Evolutionary conservation across 2,329 filamentous ascomycete species (phyloP).

Genomic region (Cladophialophora immunda): DNA sequence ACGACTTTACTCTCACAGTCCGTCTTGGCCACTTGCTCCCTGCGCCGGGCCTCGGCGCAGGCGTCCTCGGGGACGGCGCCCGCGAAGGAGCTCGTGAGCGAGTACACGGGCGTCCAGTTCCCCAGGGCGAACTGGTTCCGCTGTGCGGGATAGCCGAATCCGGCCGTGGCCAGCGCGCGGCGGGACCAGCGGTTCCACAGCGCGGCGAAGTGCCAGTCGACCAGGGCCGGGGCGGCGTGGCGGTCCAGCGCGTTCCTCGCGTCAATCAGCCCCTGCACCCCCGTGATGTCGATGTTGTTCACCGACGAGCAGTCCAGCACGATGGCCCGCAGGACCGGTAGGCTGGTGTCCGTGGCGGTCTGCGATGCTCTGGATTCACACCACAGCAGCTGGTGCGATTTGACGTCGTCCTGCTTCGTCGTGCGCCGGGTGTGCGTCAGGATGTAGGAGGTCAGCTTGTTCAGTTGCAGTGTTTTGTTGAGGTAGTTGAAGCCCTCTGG

Average conservation of each 20-base stretch:
- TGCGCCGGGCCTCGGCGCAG: neutral
- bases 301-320: slow-evolving; percentile 66
- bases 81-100: neutral
- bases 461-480: slow-evolving; percentile 62
- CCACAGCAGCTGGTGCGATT: slow-evolving; percentile 55
- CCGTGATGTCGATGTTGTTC: slow-evolving; percentile 65
- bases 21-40: neutral
- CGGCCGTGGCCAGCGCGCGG: slow-evolving; percentile 63
- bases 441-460: slow-evolving; percentile 58
- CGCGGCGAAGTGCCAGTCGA: slow-evolving; percentile 59
- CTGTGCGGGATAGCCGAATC: slow-evolving; percentile 57
- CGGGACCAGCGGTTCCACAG: slow-evolving; percentile 66
- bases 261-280: slow-evolving; percentile 64
- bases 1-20: neutral
- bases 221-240: slow-evolving; percentile 52
- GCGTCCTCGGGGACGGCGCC: neutral
- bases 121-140: neutral
- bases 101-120: neutral
- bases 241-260: slow-evolving; percentile 63
- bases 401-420: neutral
- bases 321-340: slow-evolving; percentile 62
- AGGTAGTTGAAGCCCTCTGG: slow-evolving; percentile 66
- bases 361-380: slow-evolving; percentile 55
- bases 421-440: slow-evolving; percentile 58
- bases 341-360: slow-evolving; percentile 40